These are phyloP conservation scores for Solanum habrochaites DNA, from an alignment of 257 asterid species.

Conservation along the genomic window DNA sequence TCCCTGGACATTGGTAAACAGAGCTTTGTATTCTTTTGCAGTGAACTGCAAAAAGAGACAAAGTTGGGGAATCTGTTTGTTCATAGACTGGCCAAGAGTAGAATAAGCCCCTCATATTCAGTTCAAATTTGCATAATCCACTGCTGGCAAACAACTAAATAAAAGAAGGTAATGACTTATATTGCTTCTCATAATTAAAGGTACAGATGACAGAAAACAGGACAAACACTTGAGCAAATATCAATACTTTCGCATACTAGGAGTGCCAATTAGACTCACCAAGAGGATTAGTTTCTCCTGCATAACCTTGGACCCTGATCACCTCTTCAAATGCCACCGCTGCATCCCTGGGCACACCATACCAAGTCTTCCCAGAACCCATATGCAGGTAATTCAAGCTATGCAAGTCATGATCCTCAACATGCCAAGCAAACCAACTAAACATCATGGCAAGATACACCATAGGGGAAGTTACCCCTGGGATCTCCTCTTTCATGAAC, in stretches of 20 bases:
- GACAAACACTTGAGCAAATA: background rate
- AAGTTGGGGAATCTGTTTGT: background rate
- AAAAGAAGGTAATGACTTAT: background rate
- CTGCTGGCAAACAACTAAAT: background rate
- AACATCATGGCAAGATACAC: conserved; percentile 97
- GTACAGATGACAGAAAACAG: background rate
- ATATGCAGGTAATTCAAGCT: conserved; percentile 89
- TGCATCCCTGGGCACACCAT: conserved; percentile 92
- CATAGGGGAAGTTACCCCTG: conserved; percentile 99
- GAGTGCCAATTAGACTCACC: conserved; percentile 31
- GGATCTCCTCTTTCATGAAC: conserved; percentile 98
- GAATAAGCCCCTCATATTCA: background rate
- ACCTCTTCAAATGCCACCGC: conserved; percentile 96
- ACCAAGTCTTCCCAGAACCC: conserved; percentile 97
- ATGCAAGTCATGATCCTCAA: conserved; percentile 98
- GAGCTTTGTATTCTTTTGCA: background rate
- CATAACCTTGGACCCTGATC: conserved; percentile 84
- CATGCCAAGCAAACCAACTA: conserved; percentile 99
- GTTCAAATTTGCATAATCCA: background rate
- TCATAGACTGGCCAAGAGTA: background rate
- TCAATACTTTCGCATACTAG: background rate
- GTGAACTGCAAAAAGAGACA: background rate
- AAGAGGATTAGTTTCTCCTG: conserved; percentile 94
- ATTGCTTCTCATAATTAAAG: background rate
- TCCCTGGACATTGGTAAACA: background rate